Evolutionary conservation across 2,329 filamentous ascomycete species (phyloP).

Genomic region (Diaporthe nobilis): DNA sequence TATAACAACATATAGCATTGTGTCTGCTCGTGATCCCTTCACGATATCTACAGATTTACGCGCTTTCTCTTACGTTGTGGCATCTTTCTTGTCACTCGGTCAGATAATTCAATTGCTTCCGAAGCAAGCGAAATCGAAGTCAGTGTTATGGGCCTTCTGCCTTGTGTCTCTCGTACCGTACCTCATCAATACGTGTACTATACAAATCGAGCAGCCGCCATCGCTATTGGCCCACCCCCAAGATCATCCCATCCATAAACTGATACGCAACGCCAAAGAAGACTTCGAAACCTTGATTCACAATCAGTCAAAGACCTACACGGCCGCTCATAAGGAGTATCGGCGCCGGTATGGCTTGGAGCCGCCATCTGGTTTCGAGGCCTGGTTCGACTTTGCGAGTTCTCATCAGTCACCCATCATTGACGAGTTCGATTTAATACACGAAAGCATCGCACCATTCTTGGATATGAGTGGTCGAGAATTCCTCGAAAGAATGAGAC

Average conservation of each 20-base stretch:
- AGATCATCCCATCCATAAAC: constrained; percentile 54
- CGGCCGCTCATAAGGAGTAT: constrained; percentile 58
- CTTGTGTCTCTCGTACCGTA: constrained; percentile 51
- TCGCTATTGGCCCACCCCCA: constrained; percentile 2
- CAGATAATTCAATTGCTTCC: constrained; percentile 52
- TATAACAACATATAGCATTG: constrained; percentile 50
- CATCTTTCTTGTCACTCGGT: constrained; percentile 50
- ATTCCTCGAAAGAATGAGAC: constrained; percentile 48
- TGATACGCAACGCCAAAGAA: constrained; percentile 49
- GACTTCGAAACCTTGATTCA: constrained; percentile 51
- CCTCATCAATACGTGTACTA: constrained; percentile 47
- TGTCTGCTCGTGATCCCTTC: constrained; percentile 49
- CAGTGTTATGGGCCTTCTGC: constrained; percentile 50
- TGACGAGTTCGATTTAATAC: constrained; percentile 64
- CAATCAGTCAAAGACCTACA: constrained; percentile 55
- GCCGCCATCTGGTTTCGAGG: constrained; percentile 62
- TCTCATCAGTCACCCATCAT: constrained; percentile 59
- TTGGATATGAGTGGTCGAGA: constrained; percentile 55
- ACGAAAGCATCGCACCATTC: constrained; percentile 57
- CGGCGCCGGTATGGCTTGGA: constrained; percentile 56
- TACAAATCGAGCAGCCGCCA: constrained; percentile 42
- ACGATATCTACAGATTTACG: constrained; percentile 45
- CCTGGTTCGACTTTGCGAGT: constrained; percentile 61
- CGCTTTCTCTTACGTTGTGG: constrained; percentile 47
- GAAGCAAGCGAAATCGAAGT: constrained; percentile 47